Evolutionary conservation across 305 asterid species (phyloP).

Genomic region (Rubia tinctorum): DNA sequence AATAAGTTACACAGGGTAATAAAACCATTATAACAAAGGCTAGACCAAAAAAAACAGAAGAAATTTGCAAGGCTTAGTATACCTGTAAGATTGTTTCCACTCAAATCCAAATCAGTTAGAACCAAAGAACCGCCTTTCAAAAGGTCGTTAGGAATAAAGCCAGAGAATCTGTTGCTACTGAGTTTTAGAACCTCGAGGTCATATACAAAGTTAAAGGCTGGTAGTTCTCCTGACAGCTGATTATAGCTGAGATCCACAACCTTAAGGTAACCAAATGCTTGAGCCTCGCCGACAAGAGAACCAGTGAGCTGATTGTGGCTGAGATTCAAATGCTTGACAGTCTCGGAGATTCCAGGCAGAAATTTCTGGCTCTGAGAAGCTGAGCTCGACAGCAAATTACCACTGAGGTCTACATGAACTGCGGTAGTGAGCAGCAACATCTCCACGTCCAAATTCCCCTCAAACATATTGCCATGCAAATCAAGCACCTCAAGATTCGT

Average conservation of each 20-base stretch:
- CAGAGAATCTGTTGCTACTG: constrained; percentile 71
- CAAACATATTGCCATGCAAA: constrained; percentile 84
- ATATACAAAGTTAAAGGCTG: constrained; percentile 80
- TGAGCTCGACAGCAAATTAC: constrained; percentile 53
- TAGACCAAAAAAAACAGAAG: neutral
- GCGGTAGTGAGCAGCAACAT: constrained; percentile 73
- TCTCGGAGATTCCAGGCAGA: constrained; percentile 54
- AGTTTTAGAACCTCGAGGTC: constrained; percentile 84
- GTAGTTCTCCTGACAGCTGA: constrained; percentile 84
- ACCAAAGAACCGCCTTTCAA: constrained; percentile 83
- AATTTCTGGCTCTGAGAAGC: constrained; percentile 42
- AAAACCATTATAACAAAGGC: neutral
- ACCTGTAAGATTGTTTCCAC: constrained; percentile 95
- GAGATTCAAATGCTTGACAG: constrained; percentile 69
- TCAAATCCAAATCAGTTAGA: constrained; percentile 77
- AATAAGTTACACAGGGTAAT: neutral
- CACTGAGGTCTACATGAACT: constrained; percentile 75
- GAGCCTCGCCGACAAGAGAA: constrained; percentile 64
- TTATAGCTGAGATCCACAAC: constrained; percentile 93
- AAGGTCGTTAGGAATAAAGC: constrained; percentile 72
- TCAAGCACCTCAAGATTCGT: constrained; percentile 64
- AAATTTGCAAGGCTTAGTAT: neutral
- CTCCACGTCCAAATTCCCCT: constrained; percentile 62
- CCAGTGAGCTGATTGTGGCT: constrained; percentile 74
- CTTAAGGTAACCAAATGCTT: constrained; percentile 64